Conservation (phyloP, 176 grass and related monocot genomes). For the Cenchrus americanus region DNA sequence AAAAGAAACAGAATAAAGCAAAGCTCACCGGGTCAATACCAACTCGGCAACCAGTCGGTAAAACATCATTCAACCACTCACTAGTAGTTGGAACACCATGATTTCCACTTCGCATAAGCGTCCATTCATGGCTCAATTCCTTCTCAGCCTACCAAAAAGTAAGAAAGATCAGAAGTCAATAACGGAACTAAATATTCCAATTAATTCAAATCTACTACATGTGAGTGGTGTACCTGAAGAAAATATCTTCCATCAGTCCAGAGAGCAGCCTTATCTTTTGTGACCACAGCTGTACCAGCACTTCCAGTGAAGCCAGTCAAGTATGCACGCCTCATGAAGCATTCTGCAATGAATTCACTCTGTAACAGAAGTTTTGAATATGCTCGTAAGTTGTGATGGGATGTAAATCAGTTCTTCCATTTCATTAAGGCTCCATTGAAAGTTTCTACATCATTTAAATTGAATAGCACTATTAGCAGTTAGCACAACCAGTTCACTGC, state of each 20-base stretch:
- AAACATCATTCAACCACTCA: slow-evolving; percentile 94
- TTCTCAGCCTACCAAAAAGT: slow-evolving; percentile 73
- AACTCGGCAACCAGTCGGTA: slow-evolving; percentile 76
- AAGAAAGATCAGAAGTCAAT: neutral
- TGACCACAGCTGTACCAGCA: slow-evolving; percentile 95
- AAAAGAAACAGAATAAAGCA: slow-evolving; percentile 30
- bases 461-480: neutral
- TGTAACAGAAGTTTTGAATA: slow-evolving; percentile 40
- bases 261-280: slow-evolving; percentile 86
- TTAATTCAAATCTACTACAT: neutral
- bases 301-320: slow-evolving; percentile 92
- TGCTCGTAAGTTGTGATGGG: slow-evolving; percentile 9
- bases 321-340: slow-evolving; percentile 81
- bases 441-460: neutral
- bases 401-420: neutral
- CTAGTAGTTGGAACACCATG: slow-evolving; percentile 77
- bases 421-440: neutral
- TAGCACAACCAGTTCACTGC: slow-evolving; percentile 17
- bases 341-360: slow-evolving; percentile 96
- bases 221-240: slow-evolving; percentile 65
- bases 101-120: slow-evolving; percentile 87
- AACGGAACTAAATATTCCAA: neutral
- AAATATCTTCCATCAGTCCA: slow-evolving; percentile 99
- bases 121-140: slow-evolving; percentile 76
- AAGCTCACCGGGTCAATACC: slow-evolving; percentile 95